Conservation (phyloP, 2,329 filamentous ascomycete genomes). For the Claviceps digitariae region DNA sequence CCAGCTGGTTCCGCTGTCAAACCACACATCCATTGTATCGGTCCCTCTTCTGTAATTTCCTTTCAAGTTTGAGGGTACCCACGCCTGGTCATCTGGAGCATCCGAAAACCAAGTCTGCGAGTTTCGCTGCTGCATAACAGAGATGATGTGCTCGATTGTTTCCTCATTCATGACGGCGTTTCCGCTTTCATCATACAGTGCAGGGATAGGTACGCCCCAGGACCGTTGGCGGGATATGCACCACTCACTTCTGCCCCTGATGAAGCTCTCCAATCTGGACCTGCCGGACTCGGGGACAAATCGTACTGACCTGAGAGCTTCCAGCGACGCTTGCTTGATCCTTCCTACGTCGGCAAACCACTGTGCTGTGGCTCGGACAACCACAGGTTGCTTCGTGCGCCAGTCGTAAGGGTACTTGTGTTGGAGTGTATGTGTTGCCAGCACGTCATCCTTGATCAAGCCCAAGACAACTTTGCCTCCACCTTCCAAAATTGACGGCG, state of each 20-base stretch:
- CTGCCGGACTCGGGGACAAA: constrained; percentile 70
- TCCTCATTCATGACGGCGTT: constrained; percentile 67
- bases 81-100: constrained; percentile 56
- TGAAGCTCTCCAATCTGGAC: constrained; percentile 67
- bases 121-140: constrained; percentile 60
- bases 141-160: constrained; percentile 74
- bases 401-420: constrained; percentile 99
- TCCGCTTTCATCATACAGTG: constrained; percentile 61
- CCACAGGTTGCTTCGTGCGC: constrained; percentile 86
- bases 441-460: constrained; percentile 50
- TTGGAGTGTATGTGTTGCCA: constrained; percentile 55
- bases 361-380: constrained; percentile 84
- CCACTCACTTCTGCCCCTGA: constrained; percentile 85
- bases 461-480: constrained; percentile 58
- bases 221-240: constrained; percentile 92
- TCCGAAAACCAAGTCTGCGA: constrained; percentile 96
- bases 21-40: constrained; percentile 99
- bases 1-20: constrained; percentile 96
- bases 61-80: constrained; percentile 56
- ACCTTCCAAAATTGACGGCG: constrained; percentile 56
- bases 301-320: constrained; percentile 53
- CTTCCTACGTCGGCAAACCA: constrained; percentile 91
- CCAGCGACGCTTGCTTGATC: constrained; percentile 63
- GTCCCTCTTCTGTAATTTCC: constrained; percentile 57
- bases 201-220: constrained; percentile 95